These are phyloP conservation scores for Isatis tinctoria DNA, from an alignment of 345 rosid species.

Conservation along the genomic window DNA sequence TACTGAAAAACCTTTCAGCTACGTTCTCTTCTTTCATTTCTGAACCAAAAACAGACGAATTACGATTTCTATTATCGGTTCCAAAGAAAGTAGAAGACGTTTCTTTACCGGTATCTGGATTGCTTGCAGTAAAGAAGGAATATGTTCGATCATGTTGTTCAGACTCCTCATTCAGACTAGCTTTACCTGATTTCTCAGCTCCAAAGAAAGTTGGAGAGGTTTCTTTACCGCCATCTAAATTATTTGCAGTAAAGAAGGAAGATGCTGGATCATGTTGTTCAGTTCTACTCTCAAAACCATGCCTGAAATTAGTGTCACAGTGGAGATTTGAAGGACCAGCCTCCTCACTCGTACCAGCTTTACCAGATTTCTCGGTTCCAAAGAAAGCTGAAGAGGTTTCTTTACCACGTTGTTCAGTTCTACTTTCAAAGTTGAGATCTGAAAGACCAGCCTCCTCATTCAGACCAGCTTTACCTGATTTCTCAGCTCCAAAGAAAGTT, in stretches of 20 bases:
- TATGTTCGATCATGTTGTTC: conserved; percentile 19
- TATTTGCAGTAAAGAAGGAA: conserved; percentile 24
- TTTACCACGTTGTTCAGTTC: too few relatives aligned
- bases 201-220: conserved; percentile 17
- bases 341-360: conserved; percentile 29
- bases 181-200: conserved; percentile 8
- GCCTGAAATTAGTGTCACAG: conserved; percentile 20
- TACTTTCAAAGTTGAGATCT: conserved; percentile 11
- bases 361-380: conserved; percentile 21
- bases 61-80: conserved; percentile 19
- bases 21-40: conserved; percentile 4
- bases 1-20: conserved; percentile 14
- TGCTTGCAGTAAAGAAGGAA: conserved; percentile 25
- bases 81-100: conserved; percentile 18
- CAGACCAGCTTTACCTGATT: conserved; percentile 16
- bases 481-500: conserved; percentile 14
- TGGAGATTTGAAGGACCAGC: conserved; percentile 18
- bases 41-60: conserved; percentile 16
- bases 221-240: conserved; percentile 21
- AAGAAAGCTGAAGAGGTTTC: too few relatives aligned
- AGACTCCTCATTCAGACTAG: conserved; percentile 23
- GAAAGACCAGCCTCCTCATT: conserved; percentile 22
- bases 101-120: conserved; percentile 23
- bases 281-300: conserved; percentile 21
- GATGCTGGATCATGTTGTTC: conserved; percentile 23